A percentile compares a stretch with the other conserved stretches of the same genome.
These are phyloP conservation scores for Bipolaris oryzae DNA, from an alignment of 2,329 filamentous ascomycete species.

Conservation along the genomic window DNA sequence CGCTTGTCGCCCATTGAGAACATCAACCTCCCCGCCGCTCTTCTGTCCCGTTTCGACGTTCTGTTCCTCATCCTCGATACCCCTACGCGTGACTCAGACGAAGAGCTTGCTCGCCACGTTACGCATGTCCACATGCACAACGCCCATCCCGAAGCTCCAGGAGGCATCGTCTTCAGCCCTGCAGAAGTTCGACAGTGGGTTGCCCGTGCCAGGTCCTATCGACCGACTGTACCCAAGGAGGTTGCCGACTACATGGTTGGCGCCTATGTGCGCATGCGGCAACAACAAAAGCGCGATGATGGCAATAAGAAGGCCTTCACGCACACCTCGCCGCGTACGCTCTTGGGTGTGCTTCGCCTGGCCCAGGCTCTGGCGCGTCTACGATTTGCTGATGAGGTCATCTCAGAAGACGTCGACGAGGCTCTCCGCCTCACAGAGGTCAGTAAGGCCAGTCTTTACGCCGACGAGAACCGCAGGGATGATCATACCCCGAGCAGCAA, in stretches of 20 bases:
- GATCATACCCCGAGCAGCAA: slow-evolving; percentile 82
- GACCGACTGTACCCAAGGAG: slow-evolving; percentile 80
- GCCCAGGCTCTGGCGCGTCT: slow-evolving; percentile 92
- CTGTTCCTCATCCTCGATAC: slow-evolving; percentile 97
- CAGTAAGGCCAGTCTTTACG: slow-evolving; percentile 87
- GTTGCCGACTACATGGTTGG: slow-evolving; percentile 97
- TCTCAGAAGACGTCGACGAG: slow-evolving; percentile 94
- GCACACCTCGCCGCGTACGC: slow-evolving; percentile 90
- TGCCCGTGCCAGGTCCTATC: slow-evolving; percentile 86
- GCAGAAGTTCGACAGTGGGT: slow-evolving; percentile 96
- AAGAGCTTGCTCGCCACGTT: slow-evolving; percentile 93
- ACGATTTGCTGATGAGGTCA: slow-evolving; percentile 83
- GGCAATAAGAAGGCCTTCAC: slow-evolving; percentile 90
- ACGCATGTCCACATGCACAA: slow-evolving; percentile 97
- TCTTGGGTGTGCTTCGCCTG: slow-evolving; percentile 89
- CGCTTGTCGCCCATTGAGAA: slow-evolving; percentile 97
- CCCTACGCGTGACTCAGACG: slow-evolving; percentile 84
- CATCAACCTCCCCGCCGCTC: slow-evolving; percentile 96
- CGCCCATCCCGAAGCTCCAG: slow-evolving; percentile 76
- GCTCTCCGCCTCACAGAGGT: slow-evolving; percentile 89
- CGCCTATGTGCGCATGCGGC: slow-evolving; percentile 92
- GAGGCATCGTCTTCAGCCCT: slow-evolving; percentile 81
- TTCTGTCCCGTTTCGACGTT: slow-evolving; percentile 95
- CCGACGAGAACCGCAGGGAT: slow-evolving; percentile 64
- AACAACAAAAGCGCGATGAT: slow-evolving; percentile 90